A percentile compares a stretch with the other conserved stretches of the same genome.
Conservation (phyloP, 371 early-diverging fungal species). For the Rhizopus sp. region DNA sequence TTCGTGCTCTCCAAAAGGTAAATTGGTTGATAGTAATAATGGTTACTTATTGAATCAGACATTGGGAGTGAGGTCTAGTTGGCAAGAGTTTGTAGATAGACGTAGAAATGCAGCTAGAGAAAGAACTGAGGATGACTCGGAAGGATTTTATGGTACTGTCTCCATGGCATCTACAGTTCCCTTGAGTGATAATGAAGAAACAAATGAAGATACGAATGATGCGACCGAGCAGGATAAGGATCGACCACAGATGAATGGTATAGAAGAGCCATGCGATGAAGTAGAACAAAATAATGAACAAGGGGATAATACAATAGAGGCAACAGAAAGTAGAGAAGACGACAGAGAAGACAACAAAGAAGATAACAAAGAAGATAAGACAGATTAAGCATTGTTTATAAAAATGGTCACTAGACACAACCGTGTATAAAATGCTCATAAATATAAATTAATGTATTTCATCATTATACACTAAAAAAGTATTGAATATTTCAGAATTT, state of each 20-base stretch:
- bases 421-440: neutral
- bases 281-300: too few relatives aligned
- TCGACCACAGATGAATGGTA: neutral
- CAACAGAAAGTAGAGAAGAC: too few relatives aligned
- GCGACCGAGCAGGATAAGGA: neutral
- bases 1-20: slow-evolving; percentile 65
- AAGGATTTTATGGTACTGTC: too few relatives aligned
- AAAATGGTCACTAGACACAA: too few relatives aligned
- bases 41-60: neutral
- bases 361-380: too few relatives aligned
- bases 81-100: slow-evolving; percentile 1
- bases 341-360: too few relatives aligned
- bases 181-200: neutral
- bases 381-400: too few relatives aligned
- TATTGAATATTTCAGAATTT: neutral
- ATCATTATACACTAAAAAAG: neutral
- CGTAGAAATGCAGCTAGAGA: neutral
- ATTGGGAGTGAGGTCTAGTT: neutral
- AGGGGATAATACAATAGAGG: too few relatives aligned
- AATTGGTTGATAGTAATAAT: neutral
- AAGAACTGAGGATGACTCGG: too few relatives aligned
- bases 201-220: neutral
- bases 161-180: too few relatives aligned
- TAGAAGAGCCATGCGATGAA: too few relatives aligned
- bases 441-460: slow-evolving; percentile 1